Evolutionary conservation across 768 basidiomycete species (phyloP).

Genomic region (Arthromyces matolae): DNA sequence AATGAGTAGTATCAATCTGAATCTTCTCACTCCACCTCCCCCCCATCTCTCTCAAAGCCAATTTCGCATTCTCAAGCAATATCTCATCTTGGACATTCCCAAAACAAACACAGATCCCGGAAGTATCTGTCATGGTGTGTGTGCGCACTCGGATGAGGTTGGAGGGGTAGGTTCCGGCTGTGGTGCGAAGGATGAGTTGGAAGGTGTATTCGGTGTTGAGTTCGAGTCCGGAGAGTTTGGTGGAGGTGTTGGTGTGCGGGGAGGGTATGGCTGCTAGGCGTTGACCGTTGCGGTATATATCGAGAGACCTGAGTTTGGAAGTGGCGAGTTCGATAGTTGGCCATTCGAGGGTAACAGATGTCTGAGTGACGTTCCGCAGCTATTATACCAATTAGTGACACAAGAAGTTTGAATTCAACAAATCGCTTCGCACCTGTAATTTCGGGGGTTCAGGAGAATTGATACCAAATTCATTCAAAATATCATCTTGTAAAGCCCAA

Average conservation of each 20-base stretch:
- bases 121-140: slow-evolving; percentile 93
- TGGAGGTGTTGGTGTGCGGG: slow-evolving; percentile 79
- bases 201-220: slow-evolving; percentile 87
- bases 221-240: slow-evolving; percentile 80
- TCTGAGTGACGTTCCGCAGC: slow-evolving; percentile 94
- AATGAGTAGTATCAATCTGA: slow-evolving; percentile 97
- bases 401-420: not conserved
- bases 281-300: slow-evolving; percentile 90
- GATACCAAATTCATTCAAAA: slow-evolving; percentile 70
- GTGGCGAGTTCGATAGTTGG: slow-evolving; percentile 79
- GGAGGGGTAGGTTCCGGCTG: slow-evolving; percentile 86
- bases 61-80: slow-evolving; percentile 76
- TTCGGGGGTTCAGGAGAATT: slow-evolving; percentile 66
- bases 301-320: slow-evolving; percentile 81
- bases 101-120: slow-evolving; percentile 92
- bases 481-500: slow-evolving; percentile 78
- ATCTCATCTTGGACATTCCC: slow-evolving; percentile 79
- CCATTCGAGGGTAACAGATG: slow-evolving; percentile 96
- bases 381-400: slow-evolving; percentile 25
- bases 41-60: slow-evolving; percentile 78
- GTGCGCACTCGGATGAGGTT: slow-evolving; percentile 81
- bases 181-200: slow-evolving; percentile 90
- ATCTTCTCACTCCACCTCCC: slow-evolving; percentile 92
- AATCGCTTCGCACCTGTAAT: slow-evolving; percentile 51
- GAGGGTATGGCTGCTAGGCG: slow-evolving; percentile 84